Base-by-base conservation (phyloP, 257 asterid genomes). In the Penstemon davidsonii region DNA sequence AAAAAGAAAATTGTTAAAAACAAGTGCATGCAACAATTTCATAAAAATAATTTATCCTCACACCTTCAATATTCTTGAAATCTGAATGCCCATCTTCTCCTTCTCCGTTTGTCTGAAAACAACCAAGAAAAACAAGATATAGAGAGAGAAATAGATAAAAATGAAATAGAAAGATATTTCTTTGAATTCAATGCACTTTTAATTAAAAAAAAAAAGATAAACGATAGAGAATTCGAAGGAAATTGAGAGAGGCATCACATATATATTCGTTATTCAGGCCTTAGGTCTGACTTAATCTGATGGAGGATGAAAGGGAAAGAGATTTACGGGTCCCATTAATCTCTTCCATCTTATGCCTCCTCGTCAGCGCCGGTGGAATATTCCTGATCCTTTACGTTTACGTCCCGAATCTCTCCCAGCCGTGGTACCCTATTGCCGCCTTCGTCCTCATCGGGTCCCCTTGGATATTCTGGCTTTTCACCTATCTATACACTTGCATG, bases 381-480 rank as follows among this genome's bases (percentile, higher is more conserved):
- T 62, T 87, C 77, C 95, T 89, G 45, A 69, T 76, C 4, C 25
- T 81, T 45, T 85, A 87, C 74, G 86, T 81, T 7, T 85, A 75
- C 75, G 64, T 76, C 4, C 89, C 91, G 1, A 4, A 52, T 44
- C n/a, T 53, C 15, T 87, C 96, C 3, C 53, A 68, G 73, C 81
- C 89, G 4, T 89, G 95, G 95, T 87, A 69, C 82, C 91, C 90
- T 0, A 18, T 71, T 53, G 85, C 75, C 37, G 91, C 96, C 60
- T 72, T 87, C 53, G 40, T 71, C 70, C 83, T 89, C 73, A 83
- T 89, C 72, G 91, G 83, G 68, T 75, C 84, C 5, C 95, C 95
- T 0, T 87, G 95, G 95, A 13, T 87, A 37, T 89, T 89, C 74
- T 89, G 96, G 96, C 42, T 85, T 54, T 50, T 87, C 52, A 83